A percentile compares a stretch with the other conserved stretches of the same genome.
Conservation (phyloP, 163 green algal species). For the Trebouxia gelatinosa region DNA sequence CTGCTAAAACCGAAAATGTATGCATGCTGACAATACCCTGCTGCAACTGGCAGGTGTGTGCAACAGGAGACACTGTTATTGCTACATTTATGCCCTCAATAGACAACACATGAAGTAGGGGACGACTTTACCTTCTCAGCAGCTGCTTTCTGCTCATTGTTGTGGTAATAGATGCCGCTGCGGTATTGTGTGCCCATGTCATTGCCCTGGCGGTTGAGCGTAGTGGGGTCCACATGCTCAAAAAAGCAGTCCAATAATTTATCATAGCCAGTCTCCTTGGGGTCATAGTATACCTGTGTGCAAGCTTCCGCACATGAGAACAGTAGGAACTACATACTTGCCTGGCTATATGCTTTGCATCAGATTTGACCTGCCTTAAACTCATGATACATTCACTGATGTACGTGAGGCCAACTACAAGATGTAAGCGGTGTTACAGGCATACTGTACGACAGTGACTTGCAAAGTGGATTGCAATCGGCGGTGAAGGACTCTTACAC, state of each 20-base stretch:
- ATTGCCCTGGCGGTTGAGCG: conserved; percentile 53
- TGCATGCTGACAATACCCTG: too few species aligned
- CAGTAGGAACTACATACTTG: neutral
- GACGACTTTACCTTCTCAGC: conserved; percentile 36
- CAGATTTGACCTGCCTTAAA: too few species aligned
- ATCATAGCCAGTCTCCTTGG: conserved; percentile 62
- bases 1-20: too few species aligned
- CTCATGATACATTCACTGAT: too few species aligned
- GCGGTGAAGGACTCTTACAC: too few species aligned
- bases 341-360: neutral
- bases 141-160: conserved; percentile 62
- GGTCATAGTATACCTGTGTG: conserved; percentile 64
- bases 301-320: neutral
- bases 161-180: conserved; percentile 72
- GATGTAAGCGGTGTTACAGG: too few species aligned
- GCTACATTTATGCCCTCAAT: neutral
- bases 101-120: neutral
- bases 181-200: conserved; percentile 68
- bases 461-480: too few species aligned
- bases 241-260: conserved; percentile 76
- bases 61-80: neutral
- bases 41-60: too few species aligned
- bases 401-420: too few species aligned
- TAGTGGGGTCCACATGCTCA: conserved; percentile 50
- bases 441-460: too few species aligned